Evolutionary conservation across 495 filamentous ascomycete species (phyloP), one percentile per base, ranked within the genome.

Genomic region (Penicillium cosmopolitanum): DNA sequence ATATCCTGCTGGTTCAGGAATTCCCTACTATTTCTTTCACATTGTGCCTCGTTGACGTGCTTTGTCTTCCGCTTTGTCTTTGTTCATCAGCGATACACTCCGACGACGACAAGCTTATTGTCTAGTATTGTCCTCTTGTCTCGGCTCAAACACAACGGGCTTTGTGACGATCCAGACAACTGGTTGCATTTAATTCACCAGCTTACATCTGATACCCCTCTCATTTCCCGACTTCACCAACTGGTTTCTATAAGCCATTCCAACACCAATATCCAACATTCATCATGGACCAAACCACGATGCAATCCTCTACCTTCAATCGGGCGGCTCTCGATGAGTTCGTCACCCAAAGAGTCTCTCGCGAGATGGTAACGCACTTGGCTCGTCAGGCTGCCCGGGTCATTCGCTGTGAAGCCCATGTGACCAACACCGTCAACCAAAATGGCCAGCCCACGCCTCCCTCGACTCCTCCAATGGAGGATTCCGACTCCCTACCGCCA

Each of bases 261-360:
- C n/a, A 16, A 8, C 15, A 25, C 25, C 53, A 46, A 4, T 6
- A n/a, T 40, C 34, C 19, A 50, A n/a, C 21, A 52, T 42, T 25
- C 15, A 62, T 52, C 40, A 73, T 70, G 58, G 57, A 69, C 35
- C 57, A 57, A 59, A 82, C 80, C 75, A 73, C 67, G 35, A 64
- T 72, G 42, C 65, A 73, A 7, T 70, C 83, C 76, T 91, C 94
- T 76, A 84, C 88, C 5, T 73, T 85, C 78, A 93, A 96, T 78
- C 85, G 90, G 70, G 85, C 85, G 56, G 95, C 95, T 34, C 86
- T 98, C 62, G 91, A 96, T 46, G 83, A 92, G 61, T 98, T 98
- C 73, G 84, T 98, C 71, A 88, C 89, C 64, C 80, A 84, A 62
- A 89, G 89, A 11, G 94, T 98, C 55, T 87, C 86, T 63, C 79